Base-by-base conservation (phyloP, 768 basidiomycete species). In the Trametes meyenii region DNA sequence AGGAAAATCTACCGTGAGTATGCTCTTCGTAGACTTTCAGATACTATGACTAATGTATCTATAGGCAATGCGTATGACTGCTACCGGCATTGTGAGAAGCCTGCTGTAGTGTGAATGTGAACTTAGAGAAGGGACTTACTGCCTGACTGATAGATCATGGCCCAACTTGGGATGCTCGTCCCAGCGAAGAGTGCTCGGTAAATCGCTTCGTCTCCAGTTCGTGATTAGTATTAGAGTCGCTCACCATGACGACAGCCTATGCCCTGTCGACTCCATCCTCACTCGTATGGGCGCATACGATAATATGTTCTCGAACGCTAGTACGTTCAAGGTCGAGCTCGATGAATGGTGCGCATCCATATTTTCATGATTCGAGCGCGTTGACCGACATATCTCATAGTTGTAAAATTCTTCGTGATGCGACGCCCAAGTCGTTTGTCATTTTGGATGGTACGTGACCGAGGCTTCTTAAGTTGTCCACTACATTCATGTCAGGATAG, bases 251-350 rank as follows among this genome's bases (percentile, higher is more conserved):
- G 48, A 12, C 48, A 94, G 94, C 38, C 71, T 99, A 49, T 90
- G 88, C 62, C 94, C 97, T 1, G 85, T 97, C 2, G 96, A 99
- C 71, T 79, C 88, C 13, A 97, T 99, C 65, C 83, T 94, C 60
- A 98, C 97, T 2, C 87, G 96, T 24, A 98, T 98, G 97, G 97
- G 97, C 11, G 97, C 97, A 2, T 97, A 98, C 71, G 96, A 98
- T 70, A 95, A 95, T 70, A 94, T 96, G 90, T 96, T 95, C 74
- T 88, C 91, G 2, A 88, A 93, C 67, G 85, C 94, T 1, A 94
- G 93, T 74, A 98, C 96, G 0, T 99, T 98, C 84, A 97, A 98
- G 73, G 97, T 99, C 21, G 97, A 99, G 72, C 79, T 99, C 58
- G 97, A 98, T 72, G 97, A 99, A 83, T 94, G 94, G 94, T 94